Base-by-base conservation (phyloP, 2,329 filamentous ascomycete genomes). In the Volutella citrinella region DNA sequence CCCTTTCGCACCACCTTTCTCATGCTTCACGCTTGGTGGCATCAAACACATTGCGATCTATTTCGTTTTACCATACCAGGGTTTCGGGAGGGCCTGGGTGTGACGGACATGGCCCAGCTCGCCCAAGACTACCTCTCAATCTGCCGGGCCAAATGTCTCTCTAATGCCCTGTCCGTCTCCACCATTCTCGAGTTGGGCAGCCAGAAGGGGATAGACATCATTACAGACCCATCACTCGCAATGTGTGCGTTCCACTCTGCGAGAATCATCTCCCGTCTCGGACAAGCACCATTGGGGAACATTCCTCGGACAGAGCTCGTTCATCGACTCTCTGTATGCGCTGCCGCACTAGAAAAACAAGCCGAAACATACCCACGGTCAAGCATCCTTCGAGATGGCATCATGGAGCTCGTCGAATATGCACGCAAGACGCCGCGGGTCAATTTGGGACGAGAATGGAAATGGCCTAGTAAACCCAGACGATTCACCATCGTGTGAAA, bases 1-100 rank as follows among this genome's bases (percentile, higher is more conserved):
- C 45, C 45, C 5, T 46, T 42, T 2, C 32, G 49, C 7, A 52
- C 45, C 1, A 34, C 49, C 1, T 52, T 43, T 4, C 19, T 52
- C 8, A 52, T 52, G 49, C 29, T 52, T 0, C 49, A 52, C 17
- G 41, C 43, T n/a, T 52, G 49, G 49, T 52, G 47, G 47, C 49
- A 52, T 24, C 49, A 52, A 15, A 42, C 43, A 1, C 49, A 52
- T 10, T 52, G 49, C 24, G 49, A 52, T 13, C 39, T 52, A 5
- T 52, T 45, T 15, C 40, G 49, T 3, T 52, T 52, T 7, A 40
- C 47, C 0, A 50, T 52, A 2, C 49, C 49, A 0, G 49, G 42
- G 0, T 45, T 45, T 3, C 21, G 42, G 6, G 42, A 45, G 10
- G 40, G 36, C 2, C 36, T 45, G 1, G 27, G 36, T 2, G 26